Evolutionary conservation across 352 stramenopile genomes (phyloP), one percentile per base, ranked within the genome.

Genomic region (Pseudoperonospora humuli): DNA sequence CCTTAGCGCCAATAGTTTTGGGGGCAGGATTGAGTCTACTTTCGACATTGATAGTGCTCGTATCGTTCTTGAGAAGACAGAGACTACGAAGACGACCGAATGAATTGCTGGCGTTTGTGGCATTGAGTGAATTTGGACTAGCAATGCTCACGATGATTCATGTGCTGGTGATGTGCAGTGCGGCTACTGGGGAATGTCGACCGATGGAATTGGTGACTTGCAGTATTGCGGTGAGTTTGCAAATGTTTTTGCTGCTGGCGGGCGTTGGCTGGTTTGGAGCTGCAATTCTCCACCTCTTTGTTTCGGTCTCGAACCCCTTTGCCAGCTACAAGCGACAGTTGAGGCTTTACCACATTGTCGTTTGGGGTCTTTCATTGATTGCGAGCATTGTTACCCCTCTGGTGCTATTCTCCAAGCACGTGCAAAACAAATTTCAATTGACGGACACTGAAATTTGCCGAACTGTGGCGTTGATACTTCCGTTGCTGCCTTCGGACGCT

Each of bases 301-400:
- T 85, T 14, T 84, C 75, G 3, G 53, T 87, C 1, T 83, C 75
- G 20, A 87, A 87, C 39, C 75, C 75, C 17, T 87, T 87, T 39
- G 70, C 72, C 3, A 82, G 73, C 55, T 84, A 85, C 64, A 81
- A 81, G 37, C 46, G 53, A 8, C 73, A 85, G 38, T 36, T 85
- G 13, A 55, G 70, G 31, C 42, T 68, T 7, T 87, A 80, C 20
- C 75, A 87, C 39, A 11, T 65, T 13, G 39, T 68, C 0, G 70
- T 85, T 3, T 87, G 75, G 75, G 51, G 42, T 0, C 27, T 64
- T 3, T 80, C 75, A 7, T 42, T 75, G 5, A 14, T 70, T n/a
- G 37, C 77, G 10, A 61, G 70, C 7, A 38, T 77, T 3, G 45
- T 60, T 8, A 64, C 72, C 5, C 64, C 71, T 1, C 38, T 77